Evolutionary conservation across 2,329 filamentous ascomycete genomes (phyloP).

Genomic region (Shiraia bambusicola): DNA sequence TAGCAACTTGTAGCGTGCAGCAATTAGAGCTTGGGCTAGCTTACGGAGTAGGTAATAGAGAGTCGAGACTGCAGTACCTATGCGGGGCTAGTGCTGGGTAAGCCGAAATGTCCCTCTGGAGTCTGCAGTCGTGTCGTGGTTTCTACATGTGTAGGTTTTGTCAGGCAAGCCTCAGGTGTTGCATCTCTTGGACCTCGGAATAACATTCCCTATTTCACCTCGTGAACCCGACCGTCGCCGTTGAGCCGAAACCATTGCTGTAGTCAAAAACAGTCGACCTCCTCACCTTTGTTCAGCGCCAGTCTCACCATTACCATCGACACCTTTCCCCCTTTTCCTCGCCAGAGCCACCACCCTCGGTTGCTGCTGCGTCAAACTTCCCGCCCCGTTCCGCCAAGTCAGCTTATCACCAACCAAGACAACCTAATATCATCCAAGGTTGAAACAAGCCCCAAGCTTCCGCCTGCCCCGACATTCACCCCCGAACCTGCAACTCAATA

Average conservation of each 20-base stretch:
- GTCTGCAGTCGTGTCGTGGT: conserved; percentile 19
- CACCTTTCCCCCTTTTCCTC: conserved; percentile 7
- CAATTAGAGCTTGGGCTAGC: conserved; percentile 14
- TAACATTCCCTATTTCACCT: conserved; percentile 9
- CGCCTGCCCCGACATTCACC: conserved; percentile 24
- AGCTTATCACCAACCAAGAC: conserved; percentile 27
- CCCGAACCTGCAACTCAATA: conserved; percentile 21
- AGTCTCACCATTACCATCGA: too few species aligned
- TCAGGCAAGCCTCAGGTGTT: conserved; percentile 16
- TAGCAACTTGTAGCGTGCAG: conserved; percentile 18
- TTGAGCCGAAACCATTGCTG: conserved; percentile 16
- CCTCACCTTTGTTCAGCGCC: conserved; percentile 11
- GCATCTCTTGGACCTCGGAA: conserved; percentile 21
- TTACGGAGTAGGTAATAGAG: too few species aligned
- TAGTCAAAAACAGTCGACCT: conserved; percentile 12
- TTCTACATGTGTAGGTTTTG: conserved; percentile 15
- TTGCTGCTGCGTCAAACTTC: conserved; percentile 30
- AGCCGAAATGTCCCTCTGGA: conserved; percentile 20
- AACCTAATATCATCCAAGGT: conserved; percentile 24
- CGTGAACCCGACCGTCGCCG: conserved; percentile 12
- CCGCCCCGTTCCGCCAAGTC: conserved; percentile 19
- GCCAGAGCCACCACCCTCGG: too few species aligned
- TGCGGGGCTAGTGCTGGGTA: conserved; percentile 17
- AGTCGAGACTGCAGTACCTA: conserved; percentile 10
- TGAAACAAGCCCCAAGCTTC: conserved; percentile 24